phyloP scores from a whole-genome alignment of 2,329 filamentous ascomycete genomes.

The Epichloe gansuensis region DNA sequence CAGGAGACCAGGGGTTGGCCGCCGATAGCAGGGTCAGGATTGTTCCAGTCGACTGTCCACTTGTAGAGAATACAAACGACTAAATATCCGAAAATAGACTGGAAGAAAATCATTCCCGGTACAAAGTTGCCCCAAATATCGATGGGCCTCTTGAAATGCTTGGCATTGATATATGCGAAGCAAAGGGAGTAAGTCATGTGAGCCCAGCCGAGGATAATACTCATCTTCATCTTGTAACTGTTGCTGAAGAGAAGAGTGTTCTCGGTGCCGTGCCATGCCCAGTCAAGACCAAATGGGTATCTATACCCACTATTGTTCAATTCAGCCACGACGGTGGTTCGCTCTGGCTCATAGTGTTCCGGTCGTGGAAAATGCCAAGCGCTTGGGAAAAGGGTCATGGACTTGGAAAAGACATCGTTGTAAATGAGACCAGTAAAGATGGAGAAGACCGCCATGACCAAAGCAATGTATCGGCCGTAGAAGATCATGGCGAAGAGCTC shows the following conservation, averaged over 20 bases:
- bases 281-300: constrained; percentile 93
- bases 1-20: constrained; percentile 72
- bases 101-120: constrained; percentile 99
- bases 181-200: constrained; percentile 99
- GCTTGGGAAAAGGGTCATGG: constrained; percentile 76
- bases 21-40: constrained; percentile 25
- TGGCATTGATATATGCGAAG: constrained; percentile 84
- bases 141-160: constrained; percentile 86
- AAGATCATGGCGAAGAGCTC: constrained; percentile 98
- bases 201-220: constrained; percentile 90
- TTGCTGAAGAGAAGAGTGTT: constrained; percentile 94
- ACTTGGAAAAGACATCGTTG: constrained; percentile 94
- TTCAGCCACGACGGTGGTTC: constrained; percentile 50
- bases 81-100: constrained; percentile 95
- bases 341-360: constrained; percentile 50
- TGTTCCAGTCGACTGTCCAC: constrained; percentile 80
- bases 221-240: constrained; percentile 99
- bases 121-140: constrained; percentile 98
- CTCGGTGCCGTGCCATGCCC: constrained; percentile 91
- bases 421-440: constrained; percentile 96
- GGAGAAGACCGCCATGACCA: constrained; percentile 96
- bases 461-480: constrained; percentile 95
- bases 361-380: constrained; percentile 75
- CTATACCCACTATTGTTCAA: constrained; percentile 62
- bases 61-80: constrained; percentile 94